These are phyloP conservation scores for Neonectria faginata DNA, from an alignment of 2,329 filamentous ascomycete genomes.

Conservation along the genomic window DNA sequence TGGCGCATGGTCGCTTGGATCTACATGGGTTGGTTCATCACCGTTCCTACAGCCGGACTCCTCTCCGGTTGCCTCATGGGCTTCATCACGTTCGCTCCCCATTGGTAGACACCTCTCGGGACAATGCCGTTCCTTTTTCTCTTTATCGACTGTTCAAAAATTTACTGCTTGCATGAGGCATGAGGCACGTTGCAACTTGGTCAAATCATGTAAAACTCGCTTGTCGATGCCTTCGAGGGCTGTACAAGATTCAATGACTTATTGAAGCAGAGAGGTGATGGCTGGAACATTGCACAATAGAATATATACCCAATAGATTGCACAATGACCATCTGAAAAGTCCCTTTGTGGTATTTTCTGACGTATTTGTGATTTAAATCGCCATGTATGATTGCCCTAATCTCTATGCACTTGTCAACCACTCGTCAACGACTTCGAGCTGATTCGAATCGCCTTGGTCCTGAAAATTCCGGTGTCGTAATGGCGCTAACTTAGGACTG, in stretches of 20 bases:
- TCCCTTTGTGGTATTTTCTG: background rate
- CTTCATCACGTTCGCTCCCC: constrained; percentile 71
- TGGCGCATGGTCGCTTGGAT: constrained; percentile 72
- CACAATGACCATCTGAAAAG: background rate
- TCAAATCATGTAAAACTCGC: background rate
- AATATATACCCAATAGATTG: constrained; percentile 8
- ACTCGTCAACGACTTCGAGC: background rate
- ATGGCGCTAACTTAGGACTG: background rate
- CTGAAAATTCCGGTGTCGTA: no score
- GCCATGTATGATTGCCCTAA: background rate
- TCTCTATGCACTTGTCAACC: background rate
- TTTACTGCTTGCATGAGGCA: background rate
- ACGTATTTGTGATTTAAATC: background rate
- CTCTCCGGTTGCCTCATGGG: constrained; percentile 72
- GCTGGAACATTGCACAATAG: constrained; percentile 19
- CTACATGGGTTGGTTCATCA: constrained; percentile 70
- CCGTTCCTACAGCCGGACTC: constrained; percentile 67
- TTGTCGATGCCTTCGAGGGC: background rate
- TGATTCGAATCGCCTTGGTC: no score
- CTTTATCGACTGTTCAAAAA: background rate
- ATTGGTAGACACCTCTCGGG: constrained; percentile 49
- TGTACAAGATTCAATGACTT: background rate
- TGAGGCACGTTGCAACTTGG: background rate
- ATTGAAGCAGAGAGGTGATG: constrained; percentile 4
- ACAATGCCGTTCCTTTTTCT: background rate